These are phyloP conservation scores for Parsonsia alboflavescens DNA, from an alignment of 257 asterid genomes.

Conservation along the genomic window DNA sequence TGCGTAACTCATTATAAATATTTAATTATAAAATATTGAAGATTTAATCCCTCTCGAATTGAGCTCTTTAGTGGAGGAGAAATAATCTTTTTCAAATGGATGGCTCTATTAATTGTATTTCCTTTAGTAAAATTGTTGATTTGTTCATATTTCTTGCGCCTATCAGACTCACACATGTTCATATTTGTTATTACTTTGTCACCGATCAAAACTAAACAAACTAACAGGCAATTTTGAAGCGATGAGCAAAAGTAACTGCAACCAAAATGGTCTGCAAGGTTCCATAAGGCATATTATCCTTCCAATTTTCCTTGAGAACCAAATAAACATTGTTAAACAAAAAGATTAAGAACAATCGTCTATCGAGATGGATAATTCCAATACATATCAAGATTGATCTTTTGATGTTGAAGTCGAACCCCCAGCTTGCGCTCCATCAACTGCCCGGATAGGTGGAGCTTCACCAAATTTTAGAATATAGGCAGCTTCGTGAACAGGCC, in stretches of 20 bases:
- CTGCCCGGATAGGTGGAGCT: conserved; percentile 54
- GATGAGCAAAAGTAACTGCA: neutral
- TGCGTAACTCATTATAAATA: no score
- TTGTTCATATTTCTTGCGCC: no score
- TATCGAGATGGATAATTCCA: neutral
- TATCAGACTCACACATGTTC: no score
- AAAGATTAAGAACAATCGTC: neutral
- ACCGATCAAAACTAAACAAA: neutral
- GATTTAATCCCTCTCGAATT: no score
- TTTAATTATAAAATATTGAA: no score
- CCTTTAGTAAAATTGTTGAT: no score
- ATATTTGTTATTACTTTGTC: no score
- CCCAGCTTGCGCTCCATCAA: conserved; percentile 15
- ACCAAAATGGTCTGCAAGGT: neutral
- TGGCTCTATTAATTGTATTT: no score
- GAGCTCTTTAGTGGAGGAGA: no score
- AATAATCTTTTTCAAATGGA: no score
- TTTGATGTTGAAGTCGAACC: conserved; percentile 3
- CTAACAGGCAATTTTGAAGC: neutral
- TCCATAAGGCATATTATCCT: no score
- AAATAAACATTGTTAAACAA: neutral
- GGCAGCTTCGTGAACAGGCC: conserved; percentile 67
- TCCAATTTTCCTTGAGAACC: neutral
- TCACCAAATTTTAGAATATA: conserved; percentile 69
- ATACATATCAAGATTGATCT: neutral